Conservation (phyloP, 139 green algal species). For the Auxenochlorella pyrenoidosa region DNA sequence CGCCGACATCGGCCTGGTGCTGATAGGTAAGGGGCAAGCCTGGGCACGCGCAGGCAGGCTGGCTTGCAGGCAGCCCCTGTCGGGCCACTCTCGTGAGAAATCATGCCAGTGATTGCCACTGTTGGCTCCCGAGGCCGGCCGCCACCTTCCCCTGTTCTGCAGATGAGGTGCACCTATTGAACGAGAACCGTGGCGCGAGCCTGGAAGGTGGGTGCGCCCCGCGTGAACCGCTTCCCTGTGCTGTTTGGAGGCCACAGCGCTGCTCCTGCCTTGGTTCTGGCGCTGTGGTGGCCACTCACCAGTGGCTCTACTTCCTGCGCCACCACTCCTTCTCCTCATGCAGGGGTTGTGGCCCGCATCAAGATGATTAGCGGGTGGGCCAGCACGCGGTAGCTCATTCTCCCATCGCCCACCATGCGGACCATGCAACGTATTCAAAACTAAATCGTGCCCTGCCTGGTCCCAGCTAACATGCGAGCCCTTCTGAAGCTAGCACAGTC, state of each 20-base stretch:
- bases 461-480: too few relatives aligned
- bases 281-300: neutral
- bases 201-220: constrained; percentile 71
- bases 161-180: constrained; percentile 93
- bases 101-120: too few relatives aligned
- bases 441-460: too few relatives aligned
- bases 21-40: constrained; percentile 75
- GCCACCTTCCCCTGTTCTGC: neutral
- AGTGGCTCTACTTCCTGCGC: neutral
- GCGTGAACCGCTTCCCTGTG: neutral
- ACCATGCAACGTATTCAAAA: too few relatives aligned
- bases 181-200: constrained; percentile 74
- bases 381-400: neutral
- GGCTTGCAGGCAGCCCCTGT: too few relatives aligned
- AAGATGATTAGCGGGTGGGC: constrained; percentile 66
- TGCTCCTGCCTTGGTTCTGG: too few relatives aligned
- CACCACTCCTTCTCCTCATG: neutral
- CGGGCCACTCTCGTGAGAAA: too few relatives aligned
- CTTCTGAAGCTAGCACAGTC: too few relatives aligned
- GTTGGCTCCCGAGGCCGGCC: too few relatives aligned
- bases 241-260: too few relatives aligned
- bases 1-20: constrained; percentile 60
- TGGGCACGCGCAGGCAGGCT: neutral
- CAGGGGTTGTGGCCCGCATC: constrained; percentile 77
- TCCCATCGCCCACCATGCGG: too few relatives aligned